These are phyloP conservation scores for Leucocoprinus leucothites DNA, from an alignment of 768 basidiomycete genomes.

Conservation along the genomic window DNA sequence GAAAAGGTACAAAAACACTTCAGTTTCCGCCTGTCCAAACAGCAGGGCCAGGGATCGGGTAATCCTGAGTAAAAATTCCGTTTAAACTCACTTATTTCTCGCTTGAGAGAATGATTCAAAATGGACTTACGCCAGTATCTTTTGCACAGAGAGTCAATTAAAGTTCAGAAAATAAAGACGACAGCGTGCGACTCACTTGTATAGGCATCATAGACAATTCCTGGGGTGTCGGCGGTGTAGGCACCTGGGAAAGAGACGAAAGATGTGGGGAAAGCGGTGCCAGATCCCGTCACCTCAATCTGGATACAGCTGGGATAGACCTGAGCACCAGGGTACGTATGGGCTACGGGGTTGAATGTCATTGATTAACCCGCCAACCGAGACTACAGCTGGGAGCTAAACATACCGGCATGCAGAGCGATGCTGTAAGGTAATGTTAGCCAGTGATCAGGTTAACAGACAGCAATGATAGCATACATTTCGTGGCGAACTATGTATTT, in stretches of 20 bases:
- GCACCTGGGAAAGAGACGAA: constrained; percentile 48
- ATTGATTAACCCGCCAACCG: too few species aligned
- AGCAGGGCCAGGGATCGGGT: constrained; percentile 41
- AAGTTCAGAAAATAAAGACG: not conserved
- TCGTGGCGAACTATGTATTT: constrained; percentile 48
- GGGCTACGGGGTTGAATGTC: constrained; percentile 19
- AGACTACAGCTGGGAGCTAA: too few species aligned
- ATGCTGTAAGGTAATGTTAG: constrained; percentile 22
- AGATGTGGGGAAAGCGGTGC: constrained; percentile 36
- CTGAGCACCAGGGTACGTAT: constrained; percentile 36
- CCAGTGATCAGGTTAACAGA: not conserved
- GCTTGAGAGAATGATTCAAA: not conserved
- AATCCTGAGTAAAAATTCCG: constrained; percentile 24
- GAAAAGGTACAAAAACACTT: too few species aligned
- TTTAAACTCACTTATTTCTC: not conserved
- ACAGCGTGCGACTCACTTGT: constrained; percentile 19
- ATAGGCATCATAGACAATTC: constrained; percentile 35
- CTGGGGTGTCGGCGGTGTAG: constrained; percentile 31
- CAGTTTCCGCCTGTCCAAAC: constrained; percentile 15
- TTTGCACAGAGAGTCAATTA: not conserved
- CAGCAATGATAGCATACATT: constrained; percentile 25
- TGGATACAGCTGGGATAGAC: constrained; percentile 44
- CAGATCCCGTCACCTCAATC: constrained; percentile 40
- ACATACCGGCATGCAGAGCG: constrained; percentile 25
- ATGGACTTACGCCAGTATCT: constrained; percentile 13